A percentile compares a stretch with the other conserved stretches of the same genome.
Evolutionary conservation across 2,329 filamentous ascomycete species (phyloP).

Genomic region (Ophiostoma populinum): DNA sequence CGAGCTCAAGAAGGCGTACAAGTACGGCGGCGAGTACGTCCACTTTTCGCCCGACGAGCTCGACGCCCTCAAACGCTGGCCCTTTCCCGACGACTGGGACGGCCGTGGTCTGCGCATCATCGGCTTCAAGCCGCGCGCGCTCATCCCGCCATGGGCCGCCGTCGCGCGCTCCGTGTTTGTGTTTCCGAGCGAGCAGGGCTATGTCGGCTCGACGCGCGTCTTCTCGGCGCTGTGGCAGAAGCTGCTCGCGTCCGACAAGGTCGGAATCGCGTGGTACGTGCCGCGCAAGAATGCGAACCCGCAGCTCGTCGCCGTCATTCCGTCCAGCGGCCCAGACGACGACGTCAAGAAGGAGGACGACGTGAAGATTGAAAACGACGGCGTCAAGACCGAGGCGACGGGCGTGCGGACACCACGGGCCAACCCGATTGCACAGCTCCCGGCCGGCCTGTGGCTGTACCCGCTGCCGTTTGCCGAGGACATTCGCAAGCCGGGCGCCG

Average conservation of each 20-base stretch:
- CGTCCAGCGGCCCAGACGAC: slow-evolving; percentile 28
- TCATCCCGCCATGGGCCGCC: slow-evolving; percentile 69
- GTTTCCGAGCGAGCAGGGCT: slow-evolving; percentile 82
- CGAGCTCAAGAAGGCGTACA: slow-evolving; percentile 84
- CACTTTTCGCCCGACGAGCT: slow-evolving; percentile 76
- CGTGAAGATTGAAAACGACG: slow-evolving; percentile 23
- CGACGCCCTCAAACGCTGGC: slow-evolving; percentile 46
- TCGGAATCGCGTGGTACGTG: slow-evolving; percentile 82
- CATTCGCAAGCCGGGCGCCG: too few relatives aligned
- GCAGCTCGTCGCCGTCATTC: slow-evolving; percentile 62
- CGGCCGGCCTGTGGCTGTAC: slow-evolving; percentile 76
- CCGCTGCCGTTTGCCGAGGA: slow-evolving; percentile 84
- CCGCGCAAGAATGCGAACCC: slow-evolving; percentile 66
- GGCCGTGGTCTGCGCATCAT: slow-evolving; percentile 72
- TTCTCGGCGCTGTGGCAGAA: slow-evolving; percentile 87
- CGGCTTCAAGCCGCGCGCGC: slow-evolving; percentile 71
- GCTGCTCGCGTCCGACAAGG: slow-evolving; percentile 58
- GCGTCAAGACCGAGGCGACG: not conserved
- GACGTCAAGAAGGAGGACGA: not conserved
- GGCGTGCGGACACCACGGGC: slow-evolving; percentile 28
- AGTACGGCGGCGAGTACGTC: slow-evolving; percentile 83
- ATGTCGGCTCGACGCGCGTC: slow-evolving; percentile 77
- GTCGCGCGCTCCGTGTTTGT: slow-evolving; percentile 79
- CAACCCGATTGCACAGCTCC: slow-evolving; percentile 48
- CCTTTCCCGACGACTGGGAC: slow-evolving; percentile 37